phyloP scores from a whole-genome alignment of 2,329 filamentous ascomycete species.

The Metarhizium anisopliae region DNA sequence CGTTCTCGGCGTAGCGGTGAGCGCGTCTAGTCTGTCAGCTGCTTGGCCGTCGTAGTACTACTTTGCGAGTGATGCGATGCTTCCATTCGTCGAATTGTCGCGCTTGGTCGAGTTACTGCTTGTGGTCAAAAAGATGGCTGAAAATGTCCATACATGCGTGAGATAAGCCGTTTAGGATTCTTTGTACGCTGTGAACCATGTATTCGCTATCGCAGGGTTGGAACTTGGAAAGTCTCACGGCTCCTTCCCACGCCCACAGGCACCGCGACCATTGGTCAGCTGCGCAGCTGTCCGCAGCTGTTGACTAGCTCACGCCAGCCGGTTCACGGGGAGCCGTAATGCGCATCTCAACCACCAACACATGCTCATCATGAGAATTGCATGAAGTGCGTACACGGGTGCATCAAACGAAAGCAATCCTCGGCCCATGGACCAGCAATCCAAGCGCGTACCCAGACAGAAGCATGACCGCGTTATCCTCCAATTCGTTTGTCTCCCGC shows the following conservation, averaged over 20 bases:
- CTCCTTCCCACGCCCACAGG: too few relatives aligned
- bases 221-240: too few relatives aligned
- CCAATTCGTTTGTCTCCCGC: slow-evolving; percentile 60
- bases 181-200: too few relatives aligned
- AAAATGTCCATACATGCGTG: too few relatives aligned
- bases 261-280: too few relatives aligned
- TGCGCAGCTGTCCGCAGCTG: too few relatives aligned
- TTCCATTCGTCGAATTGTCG: neutral
- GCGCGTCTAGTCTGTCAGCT: neutral
- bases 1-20: neutral
- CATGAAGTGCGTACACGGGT: neutral
- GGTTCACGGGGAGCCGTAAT: too few relatives aligned
- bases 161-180: too few relatives aligned
- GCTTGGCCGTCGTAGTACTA: neutral
- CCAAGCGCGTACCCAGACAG: slow-evolving; percentile 27
- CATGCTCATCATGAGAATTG: too few relatives aligned
- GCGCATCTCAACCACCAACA: neutral
- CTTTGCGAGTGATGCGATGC: neutral
- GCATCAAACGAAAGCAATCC: neutral
- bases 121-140: too few relatives aligned
- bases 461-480: slow-evolving; percentile 63
- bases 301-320: too few relatives aligned
- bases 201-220: too few relatives aligned
- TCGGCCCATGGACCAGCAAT: slow-evolving; percentile 8
- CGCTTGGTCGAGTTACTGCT: neutral